Percentiles rank a stretch among this genome's conserved stretches.
phyloP scores from a whole-genome alignment of 768 basidiomycete genomes.

The Boletus reticuloceps region DNA sequence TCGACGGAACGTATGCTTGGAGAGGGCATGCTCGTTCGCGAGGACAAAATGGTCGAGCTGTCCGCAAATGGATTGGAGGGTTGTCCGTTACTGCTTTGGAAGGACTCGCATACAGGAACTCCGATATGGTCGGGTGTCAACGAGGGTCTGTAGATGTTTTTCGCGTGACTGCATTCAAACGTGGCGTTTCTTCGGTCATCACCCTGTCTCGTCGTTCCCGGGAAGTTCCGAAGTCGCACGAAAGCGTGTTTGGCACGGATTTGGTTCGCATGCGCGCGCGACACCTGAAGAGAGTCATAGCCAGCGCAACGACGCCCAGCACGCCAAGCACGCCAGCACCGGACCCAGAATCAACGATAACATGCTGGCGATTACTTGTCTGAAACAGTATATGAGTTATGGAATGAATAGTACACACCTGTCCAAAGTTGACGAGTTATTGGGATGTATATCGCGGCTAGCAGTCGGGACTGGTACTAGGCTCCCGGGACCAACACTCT shows the following conservation, averaged over 20 bases:
- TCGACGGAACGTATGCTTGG: slow-evolving; percentile 5
- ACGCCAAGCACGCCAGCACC: slow-evolving; percentile 4
- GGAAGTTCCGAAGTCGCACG: neutral
- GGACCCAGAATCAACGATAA: slow-evolving; percentile 10
- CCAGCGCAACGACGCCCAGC: slow-evolving; percentile 5
- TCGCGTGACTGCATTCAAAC: neutral
- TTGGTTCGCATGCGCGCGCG: neutral
- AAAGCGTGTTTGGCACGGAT: neutral
- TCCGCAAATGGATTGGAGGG: slow-evolving; percentile 20
- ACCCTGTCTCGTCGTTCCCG: neutral
- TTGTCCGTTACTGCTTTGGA: slow-evolving; percentile 6
- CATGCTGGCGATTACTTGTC: slow-evolving; percentile 6
- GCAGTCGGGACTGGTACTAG: slow-evolving; percentile 2
- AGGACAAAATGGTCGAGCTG: slow-evolving; percentile 5
- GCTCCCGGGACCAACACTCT: neutral
- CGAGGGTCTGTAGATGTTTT: neutral
- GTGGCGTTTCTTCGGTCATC: neutral
- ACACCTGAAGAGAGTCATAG: slow-evolving; percentile 2
- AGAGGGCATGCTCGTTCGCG: slow-evolving; percentile 5
- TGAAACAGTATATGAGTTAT: neutral
- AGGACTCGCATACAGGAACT: slow-evolving; percentile 3
- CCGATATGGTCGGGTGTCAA: neutral
- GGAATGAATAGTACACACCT: slow-evolving; percentile 7
- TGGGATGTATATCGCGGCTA: neutral
- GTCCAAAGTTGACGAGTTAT: neutral